Base-by-base conservation (phyloP, 2,329 filamentous ascomycete genomes). In the Penicillium frequentans region DNA sequence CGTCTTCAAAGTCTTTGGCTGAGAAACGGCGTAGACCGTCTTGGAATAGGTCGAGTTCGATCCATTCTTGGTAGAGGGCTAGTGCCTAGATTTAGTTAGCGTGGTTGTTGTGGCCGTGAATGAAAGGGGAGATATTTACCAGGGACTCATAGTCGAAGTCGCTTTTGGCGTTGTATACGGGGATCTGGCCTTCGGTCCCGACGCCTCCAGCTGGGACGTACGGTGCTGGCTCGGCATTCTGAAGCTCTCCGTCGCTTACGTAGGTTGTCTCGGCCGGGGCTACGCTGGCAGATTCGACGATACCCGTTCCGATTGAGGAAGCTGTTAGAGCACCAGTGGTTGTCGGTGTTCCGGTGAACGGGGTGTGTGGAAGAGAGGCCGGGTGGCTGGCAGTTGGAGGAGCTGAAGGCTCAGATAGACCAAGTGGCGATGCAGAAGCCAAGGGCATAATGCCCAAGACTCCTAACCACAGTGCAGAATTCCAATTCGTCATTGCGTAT, bases 121-220 rank as follows among this genome's bases (percentile, higher is more conserved):
- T 6, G 13, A 14, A 33, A 13, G 14, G 2, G 14, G 31, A 2
- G 14, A 33, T 16, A 5, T 7, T 45, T 68, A 77, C 75, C 58
- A 95, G 81, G 0, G 89, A 92, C 70, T 93, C 82, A 70, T 88
- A 95, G 73, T 95, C 91, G 68, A 92, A 95, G 68, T 96, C 91
- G 61, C 87, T 90, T 66, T 90, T 82, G 0, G 90, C 86, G 59
- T 88, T 86, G 74, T 93, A 93, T 1, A 91, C 84, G 2, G 90
- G 90, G 43, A 82, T 81, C 0, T 85, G 84, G 16, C 90, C 90
- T 58, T 93, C 92, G 46, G 89, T 92, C 2, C 90, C 90, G 1
- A 89, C 74, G 13, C 91, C 91, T 56, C 90, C 90, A 42, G 80
- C 83, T 0, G 90, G 90, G 0, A 82, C 84, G 75, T 88, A 95